These are phyloP conservation scores for Trichoderma sp. DNA, from an alignment of 2,329 filamentous ascomycete genomes.

Conservation along the genomic window DNA sequence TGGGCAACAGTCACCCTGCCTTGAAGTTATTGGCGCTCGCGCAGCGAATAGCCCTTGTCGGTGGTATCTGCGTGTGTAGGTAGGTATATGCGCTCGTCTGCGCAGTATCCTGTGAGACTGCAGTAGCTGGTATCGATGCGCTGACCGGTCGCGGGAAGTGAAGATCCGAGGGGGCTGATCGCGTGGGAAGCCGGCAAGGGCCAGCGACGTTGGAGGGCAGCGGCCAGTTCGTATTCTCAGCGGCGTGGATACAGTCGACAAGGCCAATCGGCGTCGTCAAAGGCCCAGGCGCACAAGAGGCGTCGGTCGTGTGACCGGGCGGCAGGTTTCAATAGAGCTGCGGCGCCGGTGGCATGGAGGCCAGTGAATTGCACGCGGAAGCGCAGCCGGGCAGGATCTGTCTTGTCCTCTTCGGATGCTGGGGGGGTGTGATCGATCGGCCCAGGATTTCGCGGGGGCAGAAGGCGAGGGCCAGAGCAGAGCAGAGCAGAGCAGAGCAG, in stretches of 20 bases:
- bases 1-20: slow-evolving; percentile 3
- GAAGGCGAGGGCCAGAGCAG: background rate
- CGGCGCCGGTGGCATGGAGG: slow-evolving; percentile 29
- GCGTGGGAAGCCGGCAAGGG: slow-evolving; percentile 31
- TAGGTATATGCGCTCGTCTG: background rate
- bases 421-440: slow-evolving; percentile 23
- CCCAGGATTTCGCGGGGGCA: slow-evolving; percentile 4
- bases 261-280: slow-evolving; percentile 33
- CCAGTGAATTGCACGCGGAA: slow-evolving; percentile 28
- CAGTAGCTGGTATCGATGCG: background rate
- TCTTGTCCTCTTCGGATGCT: slow-evolving; percentile 7
- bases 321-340: slow-evolving; percentile 31
- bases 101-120: background rate
- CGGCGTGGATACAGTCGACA: slow-evolving; percentile 24
- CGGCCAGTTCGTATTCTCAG: slow-evolving; percentile 38
- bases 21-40: background rate
- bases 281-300: slow-evolving; percentile 27
- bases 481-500: too few species aligned
- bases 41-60: background rate
- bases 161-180: slow-evolving; percentile 32
- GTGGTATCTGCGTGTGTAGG: background rate
- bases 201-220: slow-evolving; percentile 31
- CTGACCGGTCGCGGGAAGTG: slow-evolving; percentile 16
- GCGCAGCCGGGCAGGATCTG: slow-evolving; percentile 24
- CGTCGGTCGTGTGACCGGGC: slow-evolving; percentile 33